phyloP scores from a whole-genome alignment of 1,139 yeast genomes.

The Kluyveromyces sp. region DNA sequence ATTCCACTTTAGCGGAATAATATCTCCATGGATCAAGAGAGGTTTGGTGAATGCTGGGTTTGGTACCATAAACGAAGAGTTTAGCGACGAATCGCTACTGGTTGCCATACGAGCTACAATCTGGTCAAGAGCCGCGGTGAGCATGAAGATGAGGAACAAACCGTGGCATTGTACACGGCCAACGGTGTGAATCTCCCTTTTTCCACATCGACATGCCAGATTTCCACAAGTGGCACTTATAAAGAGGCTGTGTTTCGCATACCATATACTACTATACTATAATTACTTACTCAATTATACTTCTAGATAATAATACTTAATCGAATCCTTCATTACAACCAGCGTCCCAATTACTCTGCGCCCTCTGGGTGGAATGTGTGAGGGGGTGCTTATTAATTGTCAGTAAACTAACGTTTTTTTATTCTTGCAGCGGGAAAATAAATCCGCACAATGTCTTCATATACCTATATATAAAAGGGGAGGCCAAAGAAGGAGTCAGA shows the following conservation, averaged over 20 bases:
- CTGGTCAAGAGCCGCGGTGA: slow-evolving; percentile 17
- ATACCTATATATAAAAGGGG: no score
- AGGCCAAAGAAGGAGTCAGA: no score
- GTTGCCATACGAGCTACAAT: slow-evolving; percentile 28
- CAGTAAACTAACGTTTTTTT: no score
- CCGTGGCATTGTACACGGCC: slow-evolving; percentile 42
- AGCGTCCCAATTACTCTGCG: no score
- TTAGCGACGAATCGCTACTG: slow-evolving; percentile 25
- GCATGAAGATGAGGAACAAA: slow-evolving; percentile 19
- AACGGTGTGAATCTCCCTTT: slow-evolving; percentile 66
- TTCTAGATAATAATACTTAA: no score
- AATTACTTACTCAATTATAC: no score
- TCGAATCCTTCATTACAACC: no score
- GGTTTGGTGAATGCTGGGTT: slow-evolving; percentile 72
- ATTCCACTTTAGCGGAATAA: slow-evolving; percentile 79
- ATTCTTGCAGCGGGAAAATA: no score
- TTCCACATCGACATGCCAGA: slow-evolving; percentile 86
- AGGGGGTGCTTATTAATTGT: no score
- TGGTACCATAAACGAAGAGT: slow-evolving; percentile 48
- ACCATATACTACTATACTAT: background rate
- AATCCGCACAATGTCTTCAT: no score
- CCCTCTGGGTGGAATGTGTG: no score
- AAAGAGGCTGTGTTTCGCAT: slow-evolving; percentile 1
- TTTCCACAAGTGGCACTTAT: slow-evolving; percentile 35
- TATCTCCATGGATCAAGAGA: slow-evolving; percentile 81